phyloP scores from a whole-genome alignment of 371 early-diverging fungal species.

The Thermomucor indicae-seudaticae region DNA sequence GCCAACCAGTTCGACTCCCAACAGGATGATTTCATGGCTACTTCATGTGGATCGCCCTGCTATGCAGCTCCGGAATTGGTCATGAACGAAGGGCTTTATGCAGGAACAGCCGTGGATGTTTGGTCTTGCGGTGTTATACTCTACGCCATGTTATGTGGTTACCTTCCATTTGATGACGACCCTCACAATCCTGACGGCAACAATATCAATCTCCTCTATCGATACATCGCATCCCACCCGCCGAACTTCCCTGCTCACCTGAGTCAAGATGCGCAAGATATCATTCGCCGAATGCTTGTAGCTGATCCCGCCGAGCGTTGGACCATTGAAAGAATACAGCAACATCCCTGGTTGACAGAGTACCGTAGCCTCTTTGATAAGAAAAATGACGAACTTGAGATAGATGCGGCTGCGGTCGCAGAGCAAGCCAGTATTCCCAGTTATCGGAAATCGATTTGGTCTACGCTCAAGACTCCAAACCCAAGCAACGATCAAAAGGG shows the following conservation, averaged over 20 bases:
- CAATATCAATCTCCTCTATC: slow-evolving; percentile 62
- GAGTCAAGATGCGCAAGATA: slow-evolving; percentile 35
- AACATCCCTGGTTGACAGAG: slow-evolving; percentile 34
- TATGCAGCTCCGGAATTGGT: slow-evolving; percentile 98
- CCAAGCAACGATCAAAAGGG: not conserved
- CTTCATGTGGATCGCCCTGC: slow-evolving; percentile 96
- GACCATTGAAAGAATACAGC: slow-evolving; percentile 44
- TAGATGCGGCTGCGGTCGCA: slow-evolving; percentile 4
- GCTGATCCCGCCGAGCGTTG: slow-evolving; percentile 55
- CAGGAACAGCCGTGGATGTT: slow-evolving; percentile 93
- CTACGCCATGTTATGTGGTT: slow-evolving; percentile 73
- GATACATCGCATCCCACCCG: slow-evolving; percentile 59
- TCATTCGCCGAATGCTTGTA: slow-evolving; percentile 54
- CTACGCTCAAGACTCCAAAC: not conserved
- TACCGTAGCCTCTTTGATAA: slow-evolving; percentile 6
- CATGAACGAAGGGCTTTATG: slow-evolving; percentile 91
- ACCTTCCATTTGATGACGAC: slow-evolving; percentile 84
- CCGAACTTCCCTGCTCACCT: slow-evolving; percentile 56
- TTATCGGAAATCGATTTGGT: slow-evolving; percentile 6
- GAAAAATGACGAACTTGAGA: slow-evolving; percentile 7
- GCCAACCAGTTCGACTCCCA: slow-evolving; percentile 87
- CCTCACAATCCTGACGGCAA: slow-evolving; percentile 68
- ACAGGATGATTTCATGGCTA: slow-evolving; percentile 73
- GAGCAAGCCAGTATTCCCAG: slow-evolving; percentile 6
- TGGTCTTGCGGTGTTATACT: slow-evolving; percentile 96